phyloP scores from a whole-genome alignment of 208 protist species.

The Endotrypanum monterogeii region DNA sequence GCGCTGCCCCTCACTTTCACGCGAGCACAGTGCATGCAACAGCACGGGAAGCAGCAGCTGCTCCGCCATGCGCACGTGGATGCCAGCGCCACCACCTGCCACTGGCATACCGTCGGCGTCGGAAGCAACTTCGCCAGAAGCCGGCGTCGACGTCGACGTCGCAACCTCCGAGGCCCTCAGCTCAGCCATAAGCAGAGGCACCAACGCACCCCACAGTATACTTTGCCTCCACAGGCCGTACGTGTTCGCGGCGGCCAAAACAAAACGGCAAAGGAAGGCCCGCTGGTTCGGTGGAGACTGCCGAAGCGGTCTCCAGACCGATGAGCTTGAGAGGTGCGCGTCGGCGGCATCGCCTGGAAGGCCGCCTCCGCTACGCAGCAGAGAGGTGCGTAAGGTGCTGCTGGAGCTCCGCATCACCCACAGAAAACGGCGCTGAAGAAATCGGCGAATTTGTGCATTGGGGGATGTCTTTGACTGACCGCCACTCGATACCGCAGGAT shows the following conservation, averaged over 20 bases:
- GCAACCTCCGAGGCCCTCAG: background rate
- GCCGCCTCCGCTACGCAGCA: background rate
- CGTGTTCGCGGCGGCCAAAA: slow-evolving; percentile 40
- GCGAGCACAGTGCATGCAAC: slow-evolving; percentile 58
- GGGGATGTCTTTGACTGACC: background rate
- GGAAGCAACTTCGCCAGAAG: background rate
- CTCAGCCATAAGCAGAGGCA: slow-evolving; percentile 37
- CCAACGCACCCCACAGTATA: slow-evolving; percentile 18
- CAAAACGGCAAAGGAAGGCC: slow-evolving; percentile 57
- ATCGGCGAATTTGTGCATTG: background rate
- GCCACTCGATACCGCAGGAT: background rate
- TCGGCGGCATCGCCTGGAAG: background rate
- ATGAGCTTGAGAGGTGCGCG: slow-evolving; percentile 1
- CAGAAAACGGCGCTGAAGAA: background rate
- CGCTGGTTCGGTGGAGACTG: slow-evolving; percentile 32
- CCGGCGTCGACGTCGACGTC: background rate
- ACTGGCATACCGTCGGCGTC: background rate
- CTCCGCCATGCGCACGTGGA: slow-evolving; percentile 19
- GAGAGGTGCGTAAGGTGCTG: background rate
- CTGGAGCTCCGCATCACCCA: slow-evolving; percentile 6
- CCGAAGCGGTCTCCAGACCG: slow-evolving; percentile 42
- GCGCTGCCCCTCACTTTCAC: slow-evolving; percentile 49
- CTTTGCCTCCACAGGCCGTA: slow-evolving; percentile 44
- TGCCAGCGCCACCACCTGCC: background rate
- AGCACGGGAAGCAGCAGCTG: slow-evolving; percentile 47